Evolutionary conservation across 805 yeast species (phyloP).

Genomic region (Nakazawaea ishiwadae): DNA sequence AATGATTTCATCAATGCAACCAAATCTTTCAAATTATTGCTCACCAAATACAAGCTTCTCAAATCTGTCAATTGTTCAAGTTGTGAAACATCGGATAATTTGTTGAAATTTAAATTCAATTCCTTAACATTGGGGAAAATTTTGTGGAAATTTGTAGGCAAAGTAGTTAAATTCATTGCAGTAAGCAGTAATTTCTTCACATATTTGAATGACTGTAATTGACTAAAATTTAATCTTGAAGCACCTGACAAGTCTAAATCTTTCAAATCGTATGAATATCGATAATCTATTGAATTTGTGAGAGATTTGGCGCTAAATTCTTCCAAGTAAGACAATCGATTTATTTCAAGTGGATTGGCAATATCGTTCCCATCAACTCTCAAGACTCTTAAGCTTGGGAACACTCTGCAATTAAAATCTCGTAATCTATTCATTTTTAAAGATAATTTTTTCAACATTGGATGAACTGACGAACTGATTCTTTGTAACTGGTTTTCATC

Average conservation of each 20-base stretch:
- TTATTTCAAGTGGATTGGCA: constrained; percentile 21
- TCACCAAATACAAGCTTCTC: constrained; percentile 36
- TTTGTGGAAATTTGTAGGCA: constrained; percentile 33
- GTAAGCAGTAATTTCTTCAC: constrained; percentile 37
- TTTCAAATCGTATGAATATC: too few relatives aligned
- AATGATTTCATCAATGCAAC: constrained; percentile 29
- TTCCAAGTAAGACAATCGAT: constrained; percentile 28
- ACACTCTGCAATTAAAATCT: constrained; percentile 26
- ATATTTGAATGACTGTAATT: constrained; percentile 25
- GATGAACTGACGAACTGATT: too few relatives aligned
- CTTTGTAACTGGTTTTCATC: too few relatives aligned
- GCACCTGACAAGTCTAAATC: constrained; percentile 39
- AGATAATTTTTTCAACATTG: constrained; percentile 31
- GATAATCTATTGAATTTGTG: too few relatives aligned
- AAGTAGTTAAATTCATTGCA: constrained; percentile 36
- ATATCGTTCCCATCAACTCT: constrained; percentile 39
- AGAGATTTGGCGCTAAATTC: constrained; percentile 41
- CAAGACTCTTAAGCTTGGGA: constrained; percentile 36
- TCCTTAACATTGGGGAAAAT: constrained; percentile 43
- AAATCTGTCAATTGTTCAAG: constrained; percentile 31
- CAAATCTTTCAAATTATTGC: constrained; percentile 37
- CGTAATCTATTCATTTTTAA: constrained; percentile 33
- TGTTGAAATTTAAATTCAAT: constrained; percentile 48
- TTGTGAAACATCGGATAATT: constrained; percentile 29
- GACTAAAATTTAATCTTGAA: constrained; percentile 14